These are phyloP conservation scores for Acanthamoeba sp. DNA, from an alignment of 208 protist species.

Conservation along the genomic window DNA sequence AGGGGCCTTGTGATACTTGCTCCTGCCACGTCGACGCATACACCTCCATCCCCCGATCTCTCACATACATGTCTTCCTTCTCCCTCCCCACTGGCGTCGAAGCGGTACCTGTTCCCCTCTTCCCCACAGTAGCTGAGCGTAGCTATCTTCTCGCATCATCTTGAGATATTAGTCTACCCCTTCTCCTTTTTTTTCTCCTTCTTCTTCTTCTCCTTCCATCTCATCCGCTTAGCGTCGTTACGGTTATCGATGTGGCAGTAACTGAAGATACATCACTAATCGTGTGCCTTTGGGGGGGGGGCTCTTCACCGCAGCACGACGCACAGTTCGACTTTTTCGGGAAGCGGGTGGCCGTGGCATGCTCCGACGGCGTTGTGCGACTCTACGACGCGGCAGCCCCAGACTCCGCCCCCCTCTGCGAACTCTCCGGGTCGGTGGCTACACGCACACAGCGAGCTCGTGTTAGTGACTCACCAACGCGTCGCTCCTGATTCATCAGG, in stretches of 20 bases:
- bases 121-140: background rate
- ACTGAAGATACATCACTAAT: too few relatives aligned
- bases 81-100: background rate
- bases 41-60: background rate
- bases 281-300: too few relatives aligned
- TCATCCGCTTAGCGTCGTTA: too few relatives aligned
- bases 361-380: constrained; percentile 96
- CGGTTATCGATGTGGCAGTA: too few relatives aligned
- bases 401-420: background rate
- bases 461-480: too few relatives aligned
- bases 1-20: background rate
- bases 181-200: too few relatives aligned
- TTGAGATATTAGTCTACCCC: too few relatives aligned
- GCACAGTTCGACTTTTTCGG: constrained; percentile 98
- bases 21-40: background rate
- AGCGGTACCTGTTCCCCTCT: background rate
- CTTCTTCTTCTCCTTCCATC: too few relatives aligned
- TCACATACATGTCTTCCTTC: background rate
- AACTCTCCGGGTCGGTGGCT: background rate
- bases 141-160: background rate
- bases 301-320: constrained; percentile 97
- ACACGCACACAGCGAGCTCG: background rate
- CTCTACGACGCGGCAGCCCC: constrained; percentile 91
- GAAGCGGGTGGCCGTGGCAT: constrained; percentile 96
- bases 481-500: constrained; percentile 77